phyloP scores from a whole-genome alignment of 495 filamentous ascomycete genomes.

The Darksidea phi region DNA sequence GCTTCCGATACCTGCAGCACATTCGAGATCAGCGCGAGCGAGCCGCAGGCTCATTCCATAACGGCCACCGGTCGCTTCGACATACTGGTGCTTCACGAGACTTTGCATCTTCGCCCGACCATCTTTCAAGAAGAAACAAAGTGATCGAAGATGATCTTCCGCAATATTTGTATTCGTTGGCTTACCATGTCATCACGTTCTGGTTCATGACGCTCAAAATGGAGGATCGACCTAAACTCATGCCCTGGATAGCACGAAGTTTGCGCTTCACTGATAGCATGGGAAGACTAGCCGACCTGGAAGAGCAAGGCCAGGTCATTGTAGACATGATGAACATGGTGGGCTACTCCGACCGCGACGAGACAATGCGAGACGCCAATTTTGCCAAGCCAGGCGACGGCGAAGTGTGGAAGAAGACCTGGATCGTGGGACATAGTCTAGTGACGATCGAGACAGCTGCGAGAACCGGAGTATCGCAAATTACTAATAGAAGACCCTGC shows the following conservation, averaged over 20 bases:
- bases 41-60: constrained; percentile 37
- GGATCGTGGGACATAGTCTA: constrained; percentile 85
- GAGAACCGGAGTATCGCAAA: constrained; percentile 70
- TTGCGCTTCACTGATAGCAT: constrained; percentile 71
- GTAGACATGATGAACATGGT: constrained; percentile 95
- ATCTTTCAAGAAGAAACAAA: constrained; percentile 4
- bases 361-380: constrained; percentile 63
- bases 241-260: constrained; percentile 88
- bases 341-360: constrained; percentile 78
- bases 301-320: constrained; percentile 90
- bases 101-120: constrained; percentile 32
- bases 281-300: constrained; percentile 66
- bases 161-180: constrained; percentile 87
- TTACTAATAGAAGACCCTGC: constrained; percentile 80
- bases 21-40: constrained; percentile 57
- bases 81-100: constrained; percentile 50
- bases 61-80: constrained; percentile 31
- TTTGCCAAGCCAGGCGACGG: constrained; percentile 64
- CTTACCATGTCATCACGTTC: constrained; percentile 92
- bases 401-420: constrained; percentile 69
- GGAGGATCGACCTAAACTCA: constrained; percentile 75
- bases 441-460: constrained; percentile 79
- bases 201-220: constrained; percentile 92
- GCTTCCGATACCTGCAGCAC: constrained; percentile 84
- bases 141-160: constrained; percentile 58